Evolutionary conservation across 1,284 basidiomycete genomes (phyloP).

Genomic region (Cryptococcus maquisensis): DNA sequence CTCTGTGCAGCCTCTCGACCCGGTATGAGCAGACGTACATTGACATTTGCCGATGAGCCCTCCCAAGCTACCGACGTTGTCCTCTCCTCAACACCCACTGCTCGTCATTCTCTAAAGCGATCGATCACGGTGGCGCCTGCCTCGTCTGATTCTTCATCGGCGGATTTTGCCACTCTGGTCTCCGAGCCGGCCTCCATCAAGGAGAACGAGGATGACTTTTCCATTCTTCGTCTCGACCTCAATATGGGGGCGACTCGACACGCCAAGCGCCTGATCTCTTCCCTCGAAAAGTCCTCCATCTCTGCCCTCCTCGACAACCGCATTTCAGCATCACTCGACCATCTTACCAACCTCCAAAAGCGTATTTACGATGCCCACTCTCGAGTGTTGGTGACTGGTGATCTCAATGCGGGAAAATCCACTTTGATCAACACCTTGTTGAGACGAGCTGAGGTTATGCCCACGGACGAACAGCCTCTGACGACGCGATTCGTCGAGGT

Average conservation of each 20-base stretch:
- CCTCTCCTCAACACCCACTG: conserved; percentile 50
- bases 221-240: conserved; percentile 85
- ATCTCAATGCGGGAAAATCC: conserved; percentile 97
- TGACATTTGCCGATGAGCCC: conserved; percentile 79
- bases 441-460: conserved; percentile 77
- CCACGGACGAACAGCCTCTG: conserved; percentile 96
- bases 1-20: conserved; percentile 32
- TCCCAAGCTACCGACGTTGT: conserved; percentile 63
- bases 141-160: conserved; percentile 2
- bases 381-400: conserved; percentile 97
- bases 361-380: conserved; percentile 89
- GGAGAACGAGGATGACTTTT: conserved; percentile 58
- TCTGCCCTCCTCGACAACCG: conserved; percentile 87
- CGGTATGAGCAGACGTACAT: conserved; percentile 57
- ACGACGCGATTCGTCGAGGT: conserved; percentile 98
- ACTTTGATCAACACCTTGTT: conserved; percentile 95
- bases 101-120: conserved; percentile 52
- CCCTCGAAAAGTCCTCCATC: conserved; percentile 87
- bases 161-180: background rate
- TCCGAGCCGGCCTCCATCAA: conserved; percentile 36
- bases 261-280: conserved; percentile 76
- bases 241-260: conserved; percentile 76
- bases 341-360: conserved; percentile 77
- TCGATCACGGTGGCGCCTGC: conserved; percentile 29
- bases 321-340: conserved; percentile 68